Percentiles rank a stretch among this genome's conserved stretches.
Conservation (phyloP, 192 early-diverging fungal species). For the Backusella sp. region DNA sequence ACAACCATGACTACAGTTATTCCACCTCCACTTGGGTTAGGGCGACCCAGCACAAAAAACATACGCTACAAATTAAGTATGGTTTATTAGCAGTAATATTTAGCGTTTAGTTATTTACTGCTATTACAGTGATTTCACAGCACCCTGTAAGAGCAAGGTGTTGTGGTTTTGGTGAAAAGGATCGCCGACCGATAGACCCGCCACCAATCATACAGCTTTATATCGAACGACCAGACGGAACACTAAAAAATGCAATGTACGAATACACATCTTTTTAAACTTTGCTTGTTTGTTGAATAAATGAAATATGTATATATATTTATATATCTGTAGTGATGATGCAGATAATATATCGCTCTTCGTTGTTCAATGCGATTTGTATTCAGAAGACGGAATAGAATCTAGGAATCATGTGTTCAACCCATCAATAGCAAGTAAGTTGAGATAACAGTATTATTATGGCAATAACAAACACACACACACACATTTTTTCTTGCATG, state of each 20-base stretch:
- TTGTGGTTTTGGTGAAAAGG: conserved; percentile 72
- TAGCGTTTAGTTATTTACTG: not conserved
- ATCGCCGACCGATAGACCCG: conserved; percentile 63
- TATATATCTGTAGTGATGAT: conserved; percentile 38
- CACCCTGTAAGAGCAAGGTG: conserved; percentile 64
- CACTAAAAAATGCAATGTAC: conserved; percentile 34
- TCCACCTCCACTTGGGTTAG: conserved; percentile 6
- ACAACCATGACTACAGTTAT: not conserved
- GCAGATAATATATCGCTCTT: conserved; percentile 23
- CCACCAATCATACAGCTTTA: conserved; percentile 64
- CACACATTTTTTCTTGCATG: too few species aligned
- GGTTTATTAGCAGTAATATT: not conserved
- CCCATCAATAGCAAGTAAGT: conserved; percentile 26
- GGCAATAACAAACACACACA: too few species aligned
- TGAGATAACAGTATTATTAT: not conserved
- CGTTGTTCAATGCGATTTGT: conserved; percentile 38
- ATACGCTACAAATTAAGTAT: not conserved
- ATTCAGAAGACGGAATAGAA: conserved; percentile 25
- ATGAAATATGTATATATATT: conserved; percentile 8
- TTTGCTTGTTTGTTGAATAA: not conserved
- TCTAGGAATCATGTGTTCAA: conserved; percentile 37
- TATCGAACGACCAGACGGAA: conserved; percentile 33
- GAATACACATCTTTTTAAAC: not conserved
- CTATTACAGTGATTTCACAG: conserved; percentile 47
- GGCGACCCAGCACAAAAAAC: conserved; percentile 3